These are phyloP conservation scores for Fusarium piperis DNA, from an alignment of 2,329 filamentous ascomycete genomes.

Conservation along the genomic window DNA sequence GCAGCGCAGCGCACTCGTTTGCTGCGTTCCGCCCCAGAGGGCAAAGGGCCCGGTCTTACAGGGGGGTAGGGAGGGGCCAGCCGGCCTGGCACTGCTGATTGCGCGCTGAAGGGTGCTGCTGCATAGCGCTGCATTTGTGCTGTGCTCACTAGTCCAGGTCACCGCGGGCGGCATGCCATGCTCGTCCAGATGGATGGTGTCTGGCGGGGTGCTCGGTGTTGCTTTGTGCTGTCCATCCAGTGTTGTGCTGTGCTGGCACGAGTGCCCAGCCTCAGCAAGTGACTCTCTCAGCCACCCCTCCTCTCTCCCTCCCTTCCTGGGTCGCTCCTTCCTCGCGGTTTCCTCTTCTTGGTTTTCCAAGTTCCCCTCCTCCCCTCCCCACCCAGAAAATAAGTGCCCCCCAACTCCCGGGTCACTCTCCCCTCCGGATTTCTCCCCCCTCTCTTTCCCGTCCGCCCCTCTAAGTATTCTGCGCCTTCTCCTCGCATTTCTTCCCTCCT, in stretches of 20 bases:
- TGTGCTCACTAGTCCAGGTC: constrained; percentile 25
- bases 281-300: constrained; percentile 44
- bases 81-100: constrained; percentile 21
- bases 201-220: constrained; percentile 12
- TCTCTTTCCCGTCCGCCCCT: constrained; percentile 39
- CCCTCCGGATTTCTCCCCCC: constrained; percentile 42
- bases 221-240: constrained; percentile 28
- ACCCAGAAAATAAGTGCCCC: constrained; percentile 40
- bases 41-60: constrained; percentile 20
- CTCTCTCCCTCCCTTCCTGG: constrained; percentile 40
- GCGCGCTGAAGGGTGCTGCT: constrained; percentile 31
- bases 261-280: constrained; percentile 43
- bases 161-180: constrained; percentile 11
- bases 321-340: constrained; percentile 30
- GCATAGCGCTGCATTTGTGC: constrained; percentile 32
- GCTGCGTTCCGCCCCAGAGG: constrained; percentile 15
- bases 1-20: constrained; percentile 23
- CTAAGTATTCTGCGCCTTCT: constrained; percentile 39
- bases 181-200: background rate
- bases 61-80: constrained; percentile 22
- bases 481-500: constrained; percentile 44
- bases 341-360: constrained; percentile 36
- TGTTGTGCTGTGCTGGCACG: constrained; percentile 42
- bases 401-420: constrained; percentile 39
- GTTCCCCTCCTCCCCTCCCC: constrained; percentile 42